Conservation (phyloP, 169 alveolate species). For the Cryptosporidium meleagridis region DNA sequence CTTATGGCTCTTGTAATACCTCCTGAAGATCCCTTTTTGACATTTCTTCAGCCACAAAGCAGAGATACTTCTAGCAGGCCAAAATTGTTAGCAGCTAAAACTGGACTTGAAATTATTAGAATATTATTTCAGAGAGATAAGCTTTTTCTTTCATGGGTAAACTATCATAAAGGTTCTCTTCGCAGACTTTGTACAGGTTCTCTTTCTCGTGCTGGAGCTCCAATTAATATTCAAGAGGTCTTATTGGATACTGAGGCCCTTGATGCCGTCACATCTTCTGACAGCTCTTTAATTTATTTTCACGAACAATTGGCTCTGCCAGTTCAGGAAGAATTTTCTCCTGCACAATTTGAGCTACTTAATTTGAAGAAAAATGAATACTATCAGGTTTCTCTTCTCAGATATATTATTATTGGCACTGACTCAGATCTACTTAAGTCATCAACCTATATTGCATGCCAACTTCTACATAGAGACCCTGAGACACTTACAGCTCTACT, state of each 20-base stretch:
- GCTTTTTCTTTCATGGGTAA: slow-evolving; percentile 50
- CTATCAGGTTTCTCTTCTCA: slow-evolving; percentile 6
- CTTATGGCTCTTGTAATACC: slow-evolving; percentile 34
- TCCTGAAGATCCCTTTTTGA: slow-evolving; percentile 25
- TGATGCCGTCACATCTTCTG: slow-evolving; percentile 17
- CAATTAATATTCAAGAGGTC: slow-evolving; percentile 4
- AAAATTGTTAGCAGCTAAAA: slow-evolving; percentile 27
- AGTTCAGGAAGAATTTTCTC: neutral
- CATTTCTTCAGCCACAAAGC: slow-evolving; percentile 20
- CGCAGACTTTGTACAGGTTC: slow-evolving; percentile 24
- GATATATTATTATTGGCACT: slow-evolving; percentile 65
- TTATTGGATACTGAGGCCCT: slow-evolving; percentile 7
- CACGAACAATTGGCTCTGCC: slow-evolving; percentile 46
- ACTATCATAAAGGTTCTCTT: slow-evolving; percentile 14
- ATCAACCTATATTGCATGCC: slow-evolving; percentile 17
- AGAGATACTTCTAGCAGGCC: slow-evolving; percentile 29
- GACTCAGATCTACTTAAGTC: slow-evolving; percentile 18
- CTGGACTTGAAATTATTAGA: slow-evolving; percentile 59
- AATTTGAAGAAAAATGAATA: neutral
- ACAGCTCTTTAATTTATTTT: slow-evolving; percentile 46
- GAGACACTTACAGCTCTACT: slow-evolving; percentile 30
- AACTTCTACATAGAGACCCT: slow-evolving; percentile 37
- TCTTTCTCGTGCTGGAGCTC: neutral
- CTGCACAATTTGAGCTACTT: neutral
- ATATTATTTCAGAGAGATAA: slow-evolving; percentile 61